These are phyloP conservation scores for Halteria grandinella DNA, from an alignment of 73 alveolate species.

Conservation along the genomic window DNA sequence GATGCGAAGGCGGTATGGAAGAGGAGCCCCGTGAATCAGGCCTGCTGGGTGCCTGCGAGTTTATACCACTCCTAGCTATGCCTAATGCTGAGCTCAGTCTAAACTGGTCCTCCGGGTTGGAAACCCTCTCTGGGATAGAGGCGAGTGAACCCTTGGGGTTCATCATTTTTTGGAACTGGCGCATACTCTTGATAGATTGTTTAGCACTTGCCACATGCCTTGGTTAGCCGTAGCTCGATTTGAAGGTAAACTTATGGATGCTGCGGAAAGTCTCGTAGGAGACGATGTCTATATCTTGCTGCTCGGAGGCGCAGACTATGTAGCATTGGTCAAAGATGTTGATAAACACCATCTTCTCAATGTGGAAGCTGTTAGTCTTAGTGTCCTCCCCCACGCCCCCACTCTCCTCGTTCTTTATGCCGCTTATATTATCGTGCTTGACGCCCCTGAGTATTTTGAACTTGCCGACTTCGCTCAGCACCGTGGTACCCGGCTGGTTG, in stretches of 20 bases:
- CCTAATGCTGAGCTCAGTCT: no score
- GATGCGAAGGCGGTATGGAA: no score
- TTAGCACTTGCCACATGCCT: no score
- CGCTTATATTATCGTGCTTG: background rate
- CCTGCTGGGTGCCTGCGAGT: no score
- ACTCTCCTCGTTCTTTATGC: no score
- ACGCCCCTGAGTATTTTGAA: background rate
- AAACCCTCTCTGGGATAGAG: no score
- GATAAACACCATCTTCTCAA: slow-evolving; percentile 8
- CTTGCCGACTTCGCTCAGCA: background rate
- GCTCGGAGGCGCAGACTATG: background rate
- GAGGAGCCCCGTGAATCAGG: no score
- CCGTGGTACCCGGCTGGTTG: slow-evolving; percentile 32
- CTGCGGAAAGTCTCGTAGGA: background rate
- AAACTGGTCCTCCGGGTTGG: no score
- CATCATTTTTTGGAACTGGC: no score
- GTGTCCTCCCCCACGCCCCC: background rate
- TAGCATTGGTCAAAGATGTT: background rate
- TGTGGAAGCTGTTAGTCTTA: background rate
- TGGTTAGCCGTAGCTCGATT: slow-evolving; percentile 10
- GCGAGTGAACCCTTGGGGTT: no score
- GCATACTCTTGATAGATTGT: no score
- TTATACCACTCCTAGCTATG: no score
- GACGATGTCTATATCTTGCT: slow-evolving; percentile 16
- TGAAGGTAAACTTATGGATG: slow-evolving; percentile 3